Evolutionary conservation across 441 rosid genomes (phyloP), one percentile per base, ranked within the genome.

Genomic region (Aleurites moluccanus): DNA sequence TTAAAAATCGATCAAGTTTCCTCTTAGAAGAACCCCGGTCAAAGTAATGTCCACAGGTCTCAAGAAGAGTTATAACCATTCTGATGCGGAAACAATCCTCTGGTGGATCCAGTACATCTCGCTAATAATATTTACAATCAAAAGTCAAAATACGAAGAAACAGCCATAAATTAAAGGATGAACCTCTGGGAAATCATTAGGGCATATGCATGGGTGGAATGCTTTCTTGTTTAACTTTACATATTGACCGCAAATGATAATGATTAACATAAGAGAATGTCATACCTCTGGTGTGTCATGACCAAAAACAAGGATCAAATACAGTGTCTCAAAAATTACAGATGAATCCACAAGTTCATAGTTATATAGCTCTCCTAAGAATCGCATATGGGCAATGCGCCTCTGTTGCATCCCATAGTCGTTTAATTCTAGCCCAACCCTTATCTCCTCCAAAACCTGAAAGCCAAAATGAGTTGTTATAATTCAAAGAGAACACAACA

Each of bases 1-100:
- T 85, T 81, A 96, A 77, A 83, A 96, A 96, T 16, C 92, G 89
- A 84, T 96, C 94, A 78, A 96, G 98, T 80, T 92, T 94, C 90
- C 94, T 92, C 88, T 88, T 92, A 65, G 98, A 94, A 75, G 98
- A 94, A 57, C 99, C 99, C 75, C 98, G 89, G 83, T 88, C 96
- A 85, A 96, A 96, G 88, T 92, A 96, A 83, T 89, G 98, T 73
- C 98, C 98, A 70, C 98, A 96, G 52, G 99, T 94, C 86, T 94
- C 97, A 65, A 94, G 92, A 79, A 96, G 97, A 78, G 85, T 92
- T 77, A 90, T 82, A 73, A 94, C 90, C 99, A 96, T 88, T 85
- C 98, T 90, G 78, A 94, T 84, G 63, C 98, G 95, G 84, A 96
- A 96, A 87, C 90, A 94, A 81, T 96, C 99, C 81, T 94, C 98